phyloP scores from a whole-genome alignment of 306 rosid species.

The Inga leiocalycina region DNA sequence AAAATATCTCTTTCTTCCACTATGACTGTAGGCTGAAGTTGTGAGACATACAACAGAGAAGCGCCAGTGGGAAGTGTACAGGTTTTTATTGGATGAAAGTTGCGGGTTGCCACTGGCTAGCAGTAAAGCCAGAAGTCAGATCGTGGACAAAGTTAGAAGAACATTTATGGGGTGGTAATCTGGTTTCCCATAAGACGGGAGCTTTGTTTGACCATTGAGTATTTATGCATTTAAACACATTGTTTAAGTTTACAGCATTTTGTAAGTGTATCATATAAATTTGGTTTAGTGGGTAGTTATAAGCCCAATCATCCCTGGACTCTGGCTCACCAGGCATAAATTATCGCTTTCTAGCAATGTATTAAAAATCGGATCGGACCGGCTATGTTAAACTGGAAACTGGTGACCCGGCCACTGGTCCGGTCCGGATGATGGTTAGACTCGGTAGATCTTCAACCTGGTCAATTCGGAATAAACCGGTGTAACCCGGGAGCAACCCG shows the following conservation, averaged over 20 bases:
- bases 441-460: too few relatives aligned
- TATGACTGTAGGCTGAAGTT: slow-evolving; percentile 68
- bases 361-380: too few relatives aligned
- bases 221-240: slow-evolving; percentile 31
- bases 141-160: slow-evolving; percentile 78
- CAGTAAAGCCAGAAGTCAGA: slow-evolving; percentile 62
- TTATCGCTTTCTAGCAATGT: not conserved
- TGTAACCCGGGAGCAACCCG: too few relatives aligned
- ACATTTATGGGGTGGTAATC: slow-evolving; percentile 83
- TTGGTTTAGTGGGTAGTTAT: slow-evolving; percentile 12
- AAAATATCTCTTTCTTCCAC: not conserved
- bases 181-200: slow-evolving; percentile 21
- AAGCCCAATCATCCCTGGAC: not conserved
- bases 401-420: too few relatives aligned
- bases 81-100: slow-evolving; percentile 76
- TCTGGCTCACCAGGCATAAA: slow-evolving; percentile 17
- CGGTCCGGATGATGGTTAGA: too few relatives aligned
- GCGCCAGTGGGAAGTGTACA: slow-evolving; percentile 90
- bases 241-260: not conserved
- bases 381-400: too few relatives aligned
- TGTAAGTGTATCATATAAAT: not conserved
- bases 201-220: slow-evolving; percentile 1
- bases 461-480: too few relatives aligned
- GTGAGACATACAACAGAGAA: slow-evolving; percentile 70
- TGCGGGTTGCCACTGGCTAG: slow-evolving; percentile 60